Base-by-base conservation (phyloP, 441 rosid species). In the Codiaeum variegatum region DNA sequence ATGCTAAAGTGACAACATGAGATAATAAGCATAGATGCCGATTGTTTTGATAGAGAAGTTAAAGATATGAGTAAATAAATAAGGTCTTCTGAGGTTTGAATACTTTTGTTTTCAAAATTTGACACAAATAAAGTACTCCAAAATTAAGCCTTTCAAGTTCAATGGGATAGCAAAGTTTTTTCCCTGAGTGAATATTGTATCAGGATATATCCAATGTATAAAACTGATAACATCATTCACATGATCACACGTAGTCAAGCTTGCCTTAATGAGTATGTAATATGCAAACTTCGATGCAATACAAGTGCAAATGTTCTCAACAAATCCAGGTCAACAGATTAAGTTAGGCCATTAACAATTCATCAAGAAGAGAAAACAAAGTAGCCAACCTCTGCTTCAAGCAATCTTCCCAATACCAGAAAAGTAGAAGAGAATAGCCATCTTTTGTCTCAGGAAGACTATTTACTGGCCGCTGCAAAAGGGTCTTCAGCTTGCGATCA, bases 401-500 rank as follows among this genome's bases (percentile, higher is more conserved):
- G 83, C 97, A 88, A 21, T 95, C 98, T 78, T 93, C 99, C 90
- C 96, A 93, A 72, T 91, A 93, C 98, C 97, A 95, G 75, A 90
- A 91, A 49, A 93, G 90, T 70, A 93, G 83, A 78, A 95, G 96
- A 62, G 98, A 91, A 81, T 89, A 78, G 71, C 97, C 99, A 84
- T 95, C 98, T 82, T 90, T 95, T 46, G 79, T 87, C 80, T 93
- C 94, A 4, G 96, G 90, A 68, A 95, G 83, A 59, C 81, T 78
- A 72, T 85, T 82, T 21, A 95, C 69, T 10, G 96, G 95, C 75
- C 85, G 84, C 75, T 91, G 98, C 77, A 91, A 72, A 76, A 95
- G 92, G 63, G 91, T 86, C 88, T 90, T 95, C 79, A 95, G 84
- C 90, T 95, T 95, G 12, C 86, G 88, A 83, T 93, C 99, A 78